Evolutionary conservation across 1,284 basidiomycete genomes (phyloP).

Genomic region (Stygiomarasmius scandens): DNA sequence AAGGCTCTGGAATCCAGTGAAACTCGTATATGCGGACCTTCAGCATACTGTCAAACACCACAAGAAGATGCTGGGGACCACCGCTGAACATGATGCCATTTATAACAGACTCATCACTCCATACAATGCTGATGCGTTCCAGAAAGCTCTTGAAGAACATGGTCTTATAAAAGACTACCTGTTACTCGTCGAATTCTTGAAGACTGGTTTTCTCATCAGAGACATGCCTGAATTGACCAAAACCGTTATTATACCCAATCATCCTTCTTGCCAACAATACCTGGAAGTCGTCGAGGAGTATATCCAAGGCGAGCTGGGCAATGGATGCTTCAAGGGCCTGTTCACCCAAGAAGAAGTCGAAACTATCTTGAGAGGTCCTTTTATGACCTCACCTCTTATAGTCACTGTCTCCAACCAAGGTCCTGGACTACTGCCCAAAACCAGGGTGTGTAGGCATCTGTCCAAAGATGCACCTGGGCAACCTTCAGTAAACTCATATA

Average conservation of each 20-base stretch:
- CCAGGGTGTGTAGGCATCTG: constrained; percentile 25
- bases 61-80: not conserved
- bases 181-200: constrained; percentile 23
- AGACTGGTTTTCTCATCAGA: constrained; percentile 19
- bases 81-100: not conserved
- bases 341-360: constrained; percentile 15
- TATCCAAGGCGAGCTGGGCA: not conserved
- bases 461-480: constrained; percentile 18
- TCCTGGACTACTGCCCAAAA: constrained; percentile 22
- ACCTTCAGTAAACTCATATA: constrained; percentile 31
- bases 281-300: constrained; percentile 2
- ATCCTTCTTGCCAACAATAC: not conserved
- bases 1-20: too few relatives aligned
- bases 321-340: not conserved
- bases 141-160: not conserved
- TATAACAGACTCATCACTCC: not conserved
- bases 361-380: constrained; percentile 22
- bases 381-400: constrained; percentile 27
- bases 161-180: constrained; percentile 27
- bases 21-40: not conserved
- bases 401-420: constrained; percentile 20
- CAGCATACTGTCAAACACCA: not conserved
- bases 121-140: not conserved
- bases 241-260: constrained; percentile 14
- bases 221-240: constrained; percentile 11